These are phyloP conservation scores for Xylaria sp. DNA, from an alignment of 2,329 filamentous ascomycete genomes.

Conservation along the genomic window DNA sequence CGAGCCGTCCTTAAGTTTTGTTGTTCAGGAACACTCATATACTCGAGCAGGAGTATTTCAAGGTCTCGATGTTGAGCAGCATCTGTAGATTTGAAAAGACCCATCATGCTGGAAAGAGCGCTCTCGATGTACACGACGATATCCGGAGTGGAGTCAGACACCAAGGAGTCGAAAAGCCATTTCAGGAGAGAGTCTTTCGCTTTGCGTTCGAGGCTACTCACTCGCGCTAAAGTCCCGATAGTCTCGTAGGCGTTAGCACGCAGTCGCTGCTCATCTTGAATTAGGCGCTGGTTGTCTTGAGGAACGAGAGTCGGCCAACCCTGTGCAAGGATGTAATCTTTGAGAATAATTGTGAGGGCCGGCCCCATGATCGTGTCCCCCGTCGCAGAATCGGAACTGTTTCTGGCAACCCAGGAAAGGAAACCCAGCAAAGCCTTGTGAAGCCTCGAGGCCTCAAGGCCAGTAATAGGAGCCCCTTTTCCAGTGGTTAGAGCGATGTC, in stretches of 20 bases:
- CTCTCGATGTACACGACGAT: slow-evolving; percentile 86
- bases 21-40: slow-evolving; percentile 53
- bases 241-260: slow-evolving; percentile 84
- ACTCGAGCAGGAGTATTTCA: slow-evolving; percentile 56
- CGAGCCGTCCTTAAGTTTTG: slow-evolving; percentile 66
- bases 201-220: slow-evolving; percentile 50
- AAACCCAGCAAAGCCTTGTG: slow-evolving; percentile 80
- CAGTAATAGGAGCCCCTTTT: slow-evolving; percentile 40
- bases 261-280: slow-evolving; percentile 58
- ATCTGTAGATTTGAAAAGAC: slow-evolving; percentile 36
- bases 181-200: slow-evolving; percentile 52
- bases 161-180: slow-evolving; percentile 81
- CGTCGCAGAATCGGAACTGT: slow-evolving; percentile 51
- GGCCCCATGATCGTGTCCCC: slow-evolving; percentile 62
- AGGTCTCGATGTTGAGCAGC: slow-evolving; percentile 35
- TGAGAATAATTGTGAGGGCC: slow-evolving; percentile 62
- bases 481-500: slow-evolving; percentile 46
- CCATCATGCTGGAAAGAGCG: slow-evolving; percentile 68
- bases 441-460: slow-evolving; percentile 72
- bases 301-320: slow-evolving; percentile 67
- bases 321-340: slow-evolving; percentile 69
- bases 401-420: slow-evolving; percentile 77
- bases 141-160: slow-evolving; percentile 69
- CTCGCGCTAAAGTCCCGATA: slow-evolving; percentile 73
- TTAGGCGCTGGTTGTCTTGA: slow-evolving; percentile 42